phyloP scores from a whole-genome alignment of 345 rosid genomes.

The Capsella bursapastoris region DNA sequence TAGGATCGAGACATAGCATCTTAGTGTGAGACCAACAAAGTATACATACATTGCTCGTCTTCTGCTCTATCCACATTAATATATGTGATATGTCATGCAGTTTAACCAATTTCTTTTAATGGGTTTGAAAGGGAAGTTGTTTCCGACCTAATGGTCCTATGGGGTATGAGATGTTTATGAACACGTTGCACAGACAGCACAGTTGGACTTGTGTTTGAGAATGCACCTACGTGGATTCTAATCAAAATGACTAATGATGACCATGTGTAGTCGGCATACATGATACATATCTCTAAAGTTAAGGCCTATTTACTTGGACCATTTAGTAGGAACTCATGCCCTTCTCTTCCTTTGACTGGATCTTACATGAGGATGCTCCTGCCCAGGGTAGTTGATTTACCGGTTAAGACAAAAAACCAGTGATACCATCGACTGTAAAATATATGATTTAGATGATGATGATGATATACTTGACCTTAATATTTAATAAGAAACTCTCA shows the following conservation, averaged over 20 bases:
- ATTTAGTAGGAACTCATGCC: neutral
- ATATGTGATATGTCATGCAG: no score
- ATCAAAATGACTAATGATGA: neutral
- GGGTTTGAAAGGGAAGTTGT: neutral
- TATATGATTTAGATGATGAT: slow-evolving; percentile 16
- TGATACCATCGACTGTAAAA: neutral
- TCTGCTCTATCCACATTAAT: neutral
- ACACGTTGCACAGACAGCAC: neutral
- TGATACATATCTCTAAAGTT: neutral
- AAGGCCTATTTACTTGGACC: neutral
- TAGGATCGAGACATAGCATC: no score
- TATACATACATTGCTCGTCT: neutral
- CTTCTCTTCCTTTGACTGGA: neutral
- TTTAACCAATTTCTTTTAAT: neutral
- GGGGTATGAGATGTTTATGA: neutral
- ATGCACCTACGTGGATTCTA: neutral
- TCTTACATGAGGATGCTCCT: neutral
- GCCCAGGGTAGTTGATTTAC: neutral
- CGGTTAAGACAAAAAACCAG: neutral
- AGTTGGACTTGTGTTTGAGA: neutral
- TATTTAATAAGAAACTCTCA: slow-evolving; percentile 15
- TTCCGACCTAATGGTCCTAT: no score
- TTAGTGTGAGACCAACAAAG: neutral
- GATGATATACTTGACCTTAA: slow-evolving; percentile 5
- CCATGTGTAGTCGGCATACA: neutral